Base-by-base conservation (phyloP, 2,329 filamentous ascomycete species). In the Fusarium compactum region DNA sequence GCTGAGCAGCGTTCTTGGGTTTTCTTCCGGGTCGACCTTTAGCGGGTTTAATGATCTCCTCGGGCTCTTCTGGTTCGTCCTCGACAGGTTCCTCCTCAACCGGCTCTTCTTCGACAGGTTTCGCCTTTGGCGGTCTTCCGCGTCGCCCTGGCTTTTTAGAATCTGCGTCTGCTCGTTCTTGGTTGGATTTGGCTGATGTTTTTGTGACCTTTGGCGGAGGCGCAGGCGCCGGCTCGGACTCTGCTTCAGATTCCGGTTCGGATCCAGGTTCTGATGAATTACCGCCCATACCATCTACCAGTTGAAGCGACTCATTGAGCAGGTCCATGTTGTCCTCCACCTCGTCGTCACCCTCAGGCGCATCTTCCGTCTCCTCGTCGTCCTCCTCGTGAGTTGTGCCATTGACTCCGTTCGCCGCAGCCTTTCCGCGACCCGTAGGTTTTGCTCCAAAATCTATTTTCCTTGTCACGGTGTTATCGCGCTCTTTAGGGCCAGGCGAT, bases 371-470 rank as follows among this genome's bases (percentile, higher is more conserved):
- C 20, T 72, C 70, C n/a, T 74, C 69, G n/a, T 76, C 75, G 6
- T 76, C 73, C 2, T 78, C 71, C 14, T 77, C 70, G 9, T 67
- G 69, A 8, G 52, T 52, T 18, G 61, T 48, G 48, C 81, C 70
- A 72, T 79, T 77, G 14, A 75, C 44, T 11, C 78, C 77, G 40
- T 80, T 78, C 14, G 76, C 72, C 45, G 76, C 52, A 4, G 29
- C 41, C 45, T 62, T 72, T 15, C 56, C 54, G 14, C 55, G 63
- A 38, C 50, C 50, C 14, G 27, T 55, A 18, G 48, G 12, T 18
- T 53, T 73, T 50, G 72, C 68, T 30, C 77, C 76, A 62, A 90
- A 90, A 74, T 90, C 83, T 11, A 91, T 80, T 43, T 81, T 82
- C 57, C 89, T 84, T 60, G 84, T 87, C 16, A 89, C 85, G 7